Base-by-base conservation (phyloP, 768 basidiomycete genomes). In the Phlebiopsis flavidoalba region DNA sequence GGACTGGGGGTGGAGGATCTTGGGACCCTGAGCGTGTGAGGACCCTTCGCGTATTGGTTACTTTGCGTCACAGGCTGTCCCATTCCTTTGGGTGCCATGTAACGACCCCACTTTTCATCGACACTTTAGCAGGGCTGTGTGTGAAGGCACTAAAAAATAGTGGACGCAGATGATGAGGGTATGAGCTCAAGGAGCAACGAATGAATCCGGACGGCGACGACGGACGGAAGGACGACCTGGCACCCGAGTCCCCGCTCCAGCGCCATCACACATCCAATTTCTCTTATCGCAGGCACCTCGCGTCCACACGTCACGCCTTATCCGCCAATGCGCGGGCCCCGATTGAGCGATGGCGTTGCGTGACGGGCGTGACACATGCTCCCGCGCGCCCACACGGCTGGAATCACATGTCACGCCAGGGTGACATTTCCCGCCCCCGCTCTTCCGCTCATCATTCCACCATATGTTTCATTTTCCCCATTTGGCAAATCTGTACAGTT, bases 1-100 rank as follows among this genome's bases (percentile, higher is more conserved):
- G 80, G 66, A 87, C 84, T 53, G 87, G 87, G n/a, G n/a, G n/a
- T n/a, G n/a, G 60, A 89, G 75, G 65, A 89, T 86, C 78, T 86
- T 87, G 59, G 86, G 85, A 60, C 84, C 83, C 46, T 79, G 71
- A 22, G 85, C 71, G 60, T n/a, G 87, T 87, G 65, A 87, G 79
- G 64, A 89, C n/a, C n/a, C n/a, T n/a, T n/a, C n/a, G n/a, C 83
- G 79, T 88, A 90, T 79, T 89, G 82, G 72, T n/a, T 88, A 89
- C 71, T 86, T 88, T 64, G 82, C 80, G 71, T n/a, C 84, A 86
- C n/a, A 64, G 80, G 80, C 60, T 83, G 81, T 68, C n/a, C n/a
- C n/a, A n/a, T n/a, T n/a, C n/a, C n/a, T n/a, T 84, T 85, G 66
- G 82, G 81, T 67, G 86, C 86, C 87, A 89, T 90, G 70, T 72